A percentile compares a stretch with the other conserved stretches of the same genome.
Conservation (phyloP, 2,329 filamentous ascomycete genomes). For the Neobulgaria alba region DNA sequence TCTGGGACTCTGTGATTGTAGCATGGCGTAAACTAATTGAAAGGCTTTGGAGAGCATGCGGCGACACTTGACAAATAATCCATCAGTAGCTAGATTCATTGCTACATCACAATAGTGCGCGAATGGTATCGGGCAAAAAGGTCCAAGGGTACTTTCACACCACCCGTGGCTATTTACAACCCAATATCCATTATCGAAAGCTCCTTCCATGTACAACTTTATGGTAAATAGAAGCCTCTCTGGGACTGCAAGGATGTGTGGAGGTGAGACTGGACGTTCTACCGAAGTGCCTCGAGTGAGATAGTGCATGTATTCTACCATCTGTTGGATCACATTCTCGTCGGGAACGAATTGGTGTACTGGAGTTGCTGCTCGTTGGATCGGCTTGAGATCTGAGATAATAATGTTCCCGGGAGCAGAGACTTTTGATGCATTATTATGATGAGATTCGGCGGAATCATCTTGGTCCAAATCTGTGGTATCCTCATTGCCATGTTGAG, state of each 20-base stretch:
- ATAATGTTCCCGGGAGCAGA: background rate
- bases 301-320: background rate
- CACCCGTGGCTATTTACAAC: conserved; percentile 1
- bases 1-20: conserved; percentile 11
- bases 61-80: conserved; percentile 9
- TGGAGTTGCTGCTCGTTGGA: background rate
- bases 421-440: background rate
- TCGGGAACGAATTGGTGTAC: background rate
- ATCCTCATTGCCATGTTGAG: background rate
- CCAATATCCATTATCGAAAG: conserved; percentile 5
- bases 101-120: conserved; percentile 7
- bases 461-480: background rate
- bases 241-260: conserved; percentile 4
- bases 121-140: conserved; percentile 3
- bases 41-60: conserved; percentile 12
- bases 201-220: conserved; percentile 8
- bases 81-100: conserved; percentile 3
- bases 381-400: background rate
- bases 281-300: background rate
- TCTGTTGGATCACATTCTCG: background rate
- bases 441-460: background rate
- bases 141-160: background rate
- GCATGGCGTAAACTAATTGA: conserved; percentile 7
- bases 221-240: conserved; percentile 9
- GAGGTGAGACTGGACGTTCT: conserved; percentile 1